Base-by-base conservation (phyloP, 306 rosid genomes). In the Senna siamea region DNA sequence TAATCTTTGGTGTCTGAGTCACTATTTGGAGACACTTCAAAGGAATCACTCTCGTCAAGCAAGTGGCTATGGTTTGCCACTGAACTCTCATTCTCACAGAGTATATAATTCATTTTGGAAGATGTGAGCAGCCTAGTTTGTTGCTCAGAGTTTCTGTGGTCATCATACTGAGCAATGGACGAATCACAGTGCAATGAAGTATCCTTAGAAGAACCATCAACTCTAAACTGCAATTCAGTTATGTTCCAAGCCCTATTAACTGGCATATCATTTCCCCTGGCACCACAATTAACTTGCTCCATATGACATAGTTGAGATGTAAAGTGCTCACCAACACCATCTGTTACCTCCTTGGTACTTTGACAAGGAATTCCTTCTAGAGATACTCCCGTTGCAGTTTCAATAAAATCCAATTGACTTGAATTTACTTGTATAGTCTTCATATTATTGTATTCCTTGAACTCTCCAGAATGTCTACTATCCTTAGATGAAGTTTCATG, bases 301-400 rank as follows among this genome's bases (percentile, higher is more conserved):
- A 30, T 7, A 15, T 72, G 69, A 77, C 35, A 60, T 60, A n/a
- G 56, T 66, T 76, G 54, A 59, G 72, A 38, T 34, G 73, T 55
- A 47, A 46, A 40, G 48, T 37, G 40, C 40, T 58, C 75, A 58
- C 19, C 73, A 57, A 46, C 51, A 58, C 59, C 77, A 68, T 48
- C 66, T 43, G 85, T 84, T 62, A 70, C 75, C 72, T 64, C 41
- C 52, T 86, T 83, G 18, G 53, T 50, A 47, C 41, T 64, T 70
- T 44, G 55, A 69, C 19, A 34, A 13, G 20, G 63, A 68, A 75
- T 73, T 41, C 47, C 69, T 47, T 67, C 74, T 32, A 66, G 41
- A 75, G 78, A 66, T 19, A 35, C 80, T 46, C 38, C 74, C 41
- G 20, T 20, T 66, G 38, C 78, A 55, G 69, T 57, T 80, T 63